phyloP scores from a whole-genome alignment of 2,329 filamentous ascomycete genomes.

The Cladosporium sp. region DNA sequence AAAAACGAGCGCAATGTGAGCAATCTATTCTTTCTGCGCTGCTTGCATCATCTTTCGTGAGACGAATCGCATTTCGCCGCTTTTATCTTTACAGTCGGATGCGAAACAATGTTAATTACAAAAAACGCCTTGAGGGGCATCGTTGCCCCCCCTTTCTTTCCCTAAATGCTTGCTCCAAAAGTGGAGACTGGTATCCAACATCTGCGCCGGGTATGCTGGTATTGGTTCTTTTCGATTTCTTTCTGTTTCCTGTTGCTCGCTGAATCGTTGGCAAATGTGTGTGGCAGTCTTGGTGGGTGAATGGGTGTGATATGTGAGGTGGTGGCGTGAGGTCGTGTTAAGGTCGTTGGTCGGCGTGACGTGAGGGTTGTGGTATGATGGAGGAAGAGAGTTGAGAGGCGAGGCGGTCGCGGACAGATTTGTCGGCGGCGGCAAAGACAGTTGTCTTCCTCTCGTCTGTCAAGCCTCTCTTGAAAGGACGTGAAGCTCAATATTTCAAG shows the following conservation, averaged over 20 bases:
- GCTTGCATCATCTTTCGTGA: neutral
- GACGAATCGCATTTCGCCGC: conserved; percentile 1
- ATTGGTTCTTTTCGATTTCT: conserved; percentile 1
- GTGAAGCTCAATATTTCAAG: neutral
- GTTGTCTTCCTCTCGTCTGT: neutral
- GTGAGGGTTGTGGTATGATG: neutral
- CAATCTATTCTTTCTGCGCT: conserved; percentile 5
- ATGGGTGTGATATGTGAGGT: too few species aligned
- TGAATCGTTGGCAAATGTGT: neutral
- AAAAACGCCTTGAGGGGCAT: neutral
- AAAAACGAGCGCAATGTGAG: neutral
- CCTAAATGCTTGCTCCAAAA: neutral
- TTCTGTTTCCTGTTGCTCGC: neutral
- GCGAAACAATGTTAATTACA: neutral
- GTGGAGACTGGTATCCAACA: neutral
- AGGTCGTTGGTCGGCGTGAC: neutral
- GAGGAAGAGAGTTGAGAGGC: neutral
- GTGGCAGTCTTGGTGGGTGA: neutral
- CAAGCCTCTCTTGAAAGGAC: neutral
- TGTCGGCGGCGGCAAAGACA: neutral
- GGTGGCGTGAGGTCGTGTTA: conserved; percentile 15
- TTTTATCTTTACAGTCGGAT: neutral
- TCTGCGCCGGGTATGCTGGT: conserved; percentile 11
- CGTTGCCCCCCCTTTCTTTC: neutral
- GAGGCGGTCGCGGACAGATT: neutral